Base-by-base conservation (phyloP, 2,329 filamentous ascomycete species). In the Chaetothyriales sp. region DNA sequence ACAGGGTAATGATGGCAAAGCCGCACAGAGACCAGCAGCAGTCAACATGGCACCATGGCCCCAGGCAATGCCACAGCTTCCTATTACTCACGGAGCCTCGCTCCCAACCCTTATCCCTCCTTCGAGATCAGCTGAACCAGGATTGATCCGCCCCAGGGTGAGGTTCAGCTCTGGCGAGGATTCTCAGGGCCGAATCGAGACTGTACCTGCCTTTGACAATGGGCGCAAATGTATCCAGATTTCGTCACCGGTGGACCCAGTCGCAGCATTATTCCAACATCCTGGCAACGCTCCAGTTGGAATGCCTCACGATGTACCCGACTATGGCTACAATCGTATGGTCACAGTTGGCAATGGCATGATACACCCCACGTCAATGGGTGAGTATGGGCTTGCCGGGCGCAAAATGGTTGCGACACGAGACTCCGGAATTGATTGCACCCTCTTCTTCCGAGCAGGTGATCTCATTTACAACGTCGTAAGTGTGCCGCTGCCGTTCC, bases 311-410 rank as follows among this genome's bases (percentile, higher is more conserved):
- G 28, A 3, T 12, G 45, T 47, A 2, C 45, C 45, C 18, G 10
- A 28, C 20, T 10, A 12, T 47, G 45, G 45, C 20, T 47, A 32
- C 45, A 47, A 47, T 32, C 45, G 20, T 28, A 10, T 15, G 18
- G 45, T 47, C n/a, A 18, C 22, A 32, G 18, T 47, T 32, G 45
- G 45, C 45, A 47, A 47, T 32, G 45, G 45, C 45, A 28, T 47
- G 18, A 28, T 47, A 5, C 45, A 47, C 18, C 45, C 45, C 19
- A 47, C 45, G 19, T 22, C 20, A 26, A 10, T 18, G 8, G 45
- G 45, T 10, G 10, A 8, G 45, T 47, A 47, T 32, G 45, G 45
- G 22, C 45, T 47, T 32, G 45, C 45, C 4, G 45, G 45, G 7
- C 45, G 45, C n/a, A 12, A 20, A 25, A 47, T 47, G 45, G 26